These are phyloP conservation scores for Cyberlindnera nakhonratchasimensis DNA, from an alignment of 805 yeast species.

Conservation along the genomic window DNA sequence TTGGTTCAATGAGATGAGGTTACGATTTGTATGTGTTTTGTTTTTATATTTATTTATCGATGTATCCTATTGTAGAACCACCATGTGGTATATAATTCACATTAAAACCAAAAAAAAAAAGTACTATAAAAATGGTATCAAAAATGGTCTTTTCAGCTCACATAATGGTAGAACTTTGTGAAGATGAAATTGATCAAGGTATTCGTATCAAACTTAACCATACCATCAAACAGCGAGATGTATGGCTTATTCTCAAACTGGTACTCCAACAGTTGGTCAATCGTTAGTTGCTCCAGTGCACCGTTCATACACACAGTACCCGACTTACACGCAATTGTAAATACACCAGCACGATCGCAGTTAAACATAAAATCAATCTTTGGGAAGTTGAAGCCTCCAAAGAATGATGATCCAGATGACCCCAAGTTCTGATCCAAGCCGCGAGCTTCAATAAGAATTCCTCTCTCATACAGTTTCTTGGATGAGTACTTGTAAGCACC, in stretches of 20 bases:
- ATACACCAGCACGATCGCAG: slow-evolving; percentile 69
- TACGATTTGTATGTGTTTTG: too few relatives aligned
- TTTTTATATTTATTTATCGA: too few relatives aligned
- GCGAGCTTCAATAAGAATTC: slow-evolving; percentile 56
- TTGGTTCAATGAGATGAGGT: too few relatives aligned
- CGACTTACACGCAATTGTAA: slow-evolving; percentile 70
- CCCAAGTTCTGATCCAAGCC: slow-evolving; percentile 44
- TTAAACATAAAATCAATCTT: slow-evolving; percentile 72
- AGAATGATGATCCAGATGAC: slow-evolving; percentile 35
- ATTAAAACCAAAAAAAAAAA: background rate
- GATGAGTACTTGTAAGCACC: slow-evolving; percentile 78
- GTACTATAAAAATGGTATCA: background rate
- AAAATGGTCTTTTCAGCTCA: slow-evolving; percentile 6
- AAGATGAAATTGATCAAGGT: slow-evolving; percentile 66
- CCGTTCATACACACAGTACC: slow-evolving; percentile 67
- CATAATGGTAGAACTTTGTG: slow-evolving; percentile 63
- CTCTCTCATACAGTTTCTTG: slow-evolving; percentile 69
- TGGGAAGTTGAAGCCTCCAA: slow-evolving; percentile 49
- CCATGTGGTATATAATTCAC: too few relatives aligned
- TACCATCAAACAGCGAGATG: slow-evolving; percentile 60
- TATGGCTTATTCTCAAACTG: slow-evolving; percentile 65
- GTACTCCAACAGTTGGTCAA: slow-evolving; percentile 66
- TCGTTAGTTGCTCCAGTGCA: slow-evolving; percentile 48
- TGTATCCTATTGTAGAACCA: too few relatives aligned
- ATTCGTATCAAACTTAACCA: slow-evolving; percentile 66